phyloP scores from a whole-genome alignment of 495 filamentous ascomycete genomes.

The Penicillium bialowiezense region DNA sequence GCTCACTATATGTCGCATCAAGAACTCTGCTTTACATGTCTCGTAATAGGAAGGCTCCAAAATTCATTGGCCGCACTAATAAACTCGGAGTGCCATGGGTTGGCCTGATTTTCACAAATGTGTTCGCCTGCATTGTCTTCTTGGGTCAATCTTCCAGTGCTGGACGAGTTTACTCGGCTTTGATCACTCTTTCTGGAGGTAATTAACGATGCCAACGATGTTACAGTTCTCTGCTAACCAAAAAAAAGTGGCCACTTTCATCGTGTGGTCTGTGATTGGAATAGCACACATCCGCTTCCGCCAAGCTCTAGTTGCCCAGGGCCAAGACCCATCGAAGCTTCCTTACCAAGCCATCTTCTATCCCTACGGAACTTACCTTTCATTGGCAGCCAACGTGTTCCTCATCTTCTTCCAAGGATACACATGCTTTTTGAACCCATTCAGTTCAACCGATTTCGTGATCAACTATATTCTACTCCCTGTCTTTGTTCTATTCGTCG shows the following conservation, averaged over 20 bases:
- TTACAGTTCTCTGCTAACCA: conserved; percentile 39
- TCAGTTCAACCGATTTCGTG: conserved; percentile 58
- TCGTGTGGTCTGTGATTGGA: conserved; percentile 65
- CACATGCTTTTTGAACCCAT: conserved; percentile 53
- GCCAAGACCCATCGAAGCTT: conserved; percentile 47
- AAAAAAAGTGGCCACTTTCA: conserved; percentile 56
- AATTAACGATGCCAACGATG: neutral
- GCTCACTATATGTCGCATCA: conserved; percentile 65
- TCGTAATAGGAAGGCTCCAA: conserved; percentile 61
- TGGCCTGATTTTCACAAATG: conserved; percentile 60
- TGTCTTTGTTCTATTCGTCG: conserved; percentile 58
- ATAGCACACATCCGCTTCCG: conserved; percentile 69
- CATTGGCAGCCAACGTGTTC: conserved; percentile 58
- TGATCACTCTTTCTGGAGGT: conserved; percentile 47
- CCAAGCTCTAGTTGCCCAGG: conserved; percentile 53
- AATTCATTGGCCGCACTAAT: conserved; percentile 61
- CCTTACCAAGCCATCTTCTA: conserved; percentile 60
- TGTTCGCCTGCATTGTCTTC: conserved; percentile 65
- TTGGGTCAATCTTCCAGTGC: conserved; percentile 60
- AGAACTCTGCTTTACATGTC: conserved; percentile 67
- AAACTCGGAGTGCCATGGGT: conserved; percentile 62
- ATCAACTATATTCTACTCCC: conserved; percentile 67
- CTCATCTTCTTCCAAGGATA: conserved; percentile 65
- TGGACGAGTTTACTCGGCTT: conserved; percentile 44
- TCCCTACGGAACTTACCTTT: conserved; percentile 62